Evolutionary conservation across 2,329 filamentous ascomycete species (phyloP).

Genomic region (Pyrenophora teres): DNA sequence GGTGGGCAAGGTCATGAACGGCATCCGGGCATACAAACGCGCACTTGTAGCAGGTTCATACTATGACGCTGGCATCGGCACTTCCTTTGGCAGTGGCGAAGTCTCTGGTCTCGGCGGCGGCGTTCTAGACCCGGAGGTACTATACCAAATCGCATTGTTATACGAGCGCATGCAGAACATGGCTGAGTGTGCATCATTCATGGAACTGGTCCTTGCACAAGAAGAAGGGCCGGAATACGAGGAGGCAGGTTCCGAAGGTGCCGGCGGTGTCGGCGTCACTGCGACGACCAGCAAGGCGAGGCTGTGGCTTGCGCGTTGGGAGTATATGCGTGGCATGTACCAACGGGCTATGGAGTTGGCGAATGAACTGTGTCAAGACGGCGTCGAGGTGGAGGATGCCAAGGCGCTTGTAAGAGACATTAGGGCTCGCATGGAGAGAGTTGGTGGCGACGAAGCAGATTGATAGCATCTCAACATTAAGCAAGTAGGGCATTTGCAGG

Average conservation of each 20-base stretch:
- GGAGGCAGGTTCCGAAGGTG: constrained; percentile 45
- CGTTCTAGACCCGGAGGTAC: constrained; percentile 84
- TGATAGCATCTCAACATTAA: background rate
- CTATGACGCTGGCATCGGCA: constrained; percentile 68
- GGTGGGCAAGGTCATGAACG: constrained; percentile 84
- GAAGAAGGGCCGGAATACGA: constrained; percentile 70
- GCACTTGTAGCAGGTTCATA: constrained; percentile 87
- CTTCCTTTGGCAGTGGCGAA: constrained; percentile 54
- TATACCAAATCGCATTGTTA: constrained; percentile 86
- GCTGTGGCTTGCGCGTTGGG: constrained; percentile 87
- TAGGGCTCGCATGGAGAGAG: constrained; percentile 70
- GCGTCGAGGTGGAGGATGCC: constrained; percentile 94
- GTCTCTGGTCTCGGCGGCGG: constrained; percentile 52
- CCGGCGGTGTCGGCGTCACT: constrained; percentile 79
- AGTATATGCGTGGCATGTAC: constrained; percentile 77
- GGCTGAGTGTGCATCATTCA: constrained; percentile 85
- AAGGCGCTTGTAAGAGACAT: constrained; percentile 91
- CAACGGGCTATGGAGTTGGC: constrained; percentile 77
- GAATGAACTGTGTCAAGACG: constrained; percentile 91
- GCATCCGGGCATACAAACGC: constrained; percentile 92
- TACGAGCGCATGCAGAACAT: constrained; percentile 81
- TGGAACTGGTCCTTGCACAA: constrained; percentile 93
- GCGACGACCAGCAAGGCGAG: constrained; percentile 88
- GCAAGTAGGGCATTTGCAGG: constrained; percentile 9
- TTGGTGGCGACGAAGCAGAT: constrained; percentile 24